A percentile compares a stretch with the other conserved stretches of the same genome.
Evolutionary conservation across 2,329 filamentous ascomycete genomes (phyloP).

Genomic region (Cladosporium oxysporum): DNA sequence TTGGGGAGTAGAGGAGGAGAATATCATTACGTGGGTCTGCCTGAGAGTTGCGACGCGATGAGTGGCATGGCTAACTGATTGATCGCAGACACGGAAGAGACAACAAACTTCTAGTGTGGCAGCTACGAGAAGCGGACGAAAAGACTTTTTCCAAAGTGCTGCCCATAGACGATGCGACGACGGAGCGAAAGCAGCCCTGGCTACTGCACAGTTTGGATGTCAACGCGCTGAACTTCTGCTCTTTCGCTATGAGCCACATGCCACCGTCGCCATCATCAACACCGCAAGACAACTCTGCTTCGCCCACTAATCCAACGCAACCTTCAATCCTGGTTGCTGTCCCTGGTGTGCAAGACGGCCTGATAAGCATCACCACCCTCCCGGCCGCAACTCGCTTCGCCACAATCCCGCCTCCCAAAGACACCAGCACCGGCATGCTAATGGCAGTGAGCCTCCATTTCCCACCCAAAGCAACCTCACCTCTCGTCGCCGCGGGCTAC

Average conservation of each 20-base stretch:
- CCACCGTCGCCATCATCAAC: neutral
- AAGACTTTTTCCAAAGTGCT: constrained; percentile 64
- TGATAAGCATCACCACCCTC: constrained; percentile 80
- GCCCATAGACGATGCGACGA: constrained; percentile 64
- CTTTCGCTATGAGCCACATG: constrained; percentile 64
- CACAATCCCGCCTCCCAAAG: constrained; percentile 53
- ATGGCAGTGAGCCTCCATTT: constrained; percentile 70
- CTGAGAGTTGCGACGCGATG: neutral
- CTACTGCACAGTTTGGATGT: constrained; percentile 80
- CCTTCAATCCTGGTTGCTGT: constrained; percentile 74
- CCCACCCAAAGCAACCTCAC: constrained; percentile 35
- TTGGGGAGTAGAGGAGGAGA: constrained; percentile 69
- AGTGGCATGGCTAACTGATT: constrained; percentile 9
- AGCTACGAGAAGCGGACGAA: constrained; percentile 63
- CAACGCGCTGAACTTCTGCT: constrained; percentile 94
- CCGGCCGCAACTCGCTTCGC: constrained; percentile 72
- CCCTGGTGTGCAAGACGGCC: constrained; percentile 56
- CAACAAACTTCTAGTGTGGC: constrained; percentile 83
- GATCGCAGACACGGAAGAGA: constrained; percentile 79
- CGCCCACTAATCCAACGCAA: constrained; percentile 31
- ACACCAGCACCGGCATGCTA: constrained; percentile 71
- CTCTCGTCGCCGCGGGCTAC: constrained; percentile 75
- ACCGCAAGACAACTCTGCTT: neutral
- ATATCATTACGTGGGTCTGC: constrained; percentile 74
- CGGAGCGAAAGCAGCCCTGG: constrained; percentile 69